Conservation (phyloP, 192 early-diverging fungal genomes). For the Coemansia sp. region DNA sequence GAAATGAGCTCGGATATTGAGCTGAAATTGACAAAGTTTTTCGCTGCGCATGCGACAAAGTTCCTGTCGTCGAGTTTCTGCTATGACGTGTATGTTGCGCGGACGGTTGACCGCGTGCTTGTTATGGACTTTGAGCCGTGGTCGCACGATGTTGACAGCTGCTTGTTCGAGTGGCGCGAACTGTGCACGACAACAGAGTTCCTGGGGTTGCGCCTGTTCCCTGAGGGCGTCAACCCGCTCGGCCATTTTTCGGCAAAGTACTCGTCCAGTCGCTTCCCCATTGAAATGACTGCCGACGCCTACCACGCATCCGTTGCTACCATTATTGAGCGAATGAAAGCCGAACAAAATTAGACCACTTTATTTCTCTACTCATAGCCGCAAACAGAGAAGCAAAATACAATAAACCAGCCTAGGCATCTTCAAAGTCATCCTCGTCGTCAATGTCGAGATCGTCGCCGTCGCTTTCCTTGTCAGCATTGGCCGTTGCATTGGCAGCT, state of each 20-base stretch:
- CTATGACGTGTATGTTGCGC: conserved; percentile 86
- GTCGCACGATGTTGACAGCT: conserved; percentile 71
- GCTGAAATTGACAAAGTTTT: conserved; percentile 65
- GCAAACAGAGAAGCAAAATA: too few species aligned
- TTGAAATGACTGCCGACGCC: conserved; percentile 35
- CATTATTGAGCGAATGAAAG: conserved; percentile 24
- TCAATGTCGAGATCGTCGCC: conserved; percentile 28
- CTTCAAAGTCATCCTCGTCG: conserved; percentile 56
- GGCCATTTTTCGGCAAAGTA: conserved; percentile 41
- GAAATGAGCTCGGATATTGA: conserved; percentile 61
- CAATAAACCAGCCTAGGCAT: conserved; percentile 25
- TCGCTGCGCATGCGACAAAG: conserved; percentile 59
- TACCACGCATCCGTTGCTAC: conserved; percentile 32
- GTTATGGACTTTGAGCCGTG: conserved; percentile 95
- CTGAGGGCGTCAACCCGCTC: conserved; percentile 35
- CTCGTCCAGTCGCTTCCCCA: conserved; percentile 48
- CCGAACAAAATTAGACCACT: not conserved
- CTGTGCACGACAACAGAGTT: conserved; percentile 8
- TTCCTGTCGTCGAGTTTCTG: conserved; percentile 74
- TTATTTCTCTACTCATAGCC: not conserved
- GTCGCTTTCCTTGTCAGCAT: conserved; percentile 8
- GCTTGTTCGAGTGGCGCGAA: conserved; percentile 84
- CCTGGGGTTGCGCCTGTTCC: conserved; percentile 46
- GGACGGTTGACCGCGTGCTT: conserved; percentile 61
- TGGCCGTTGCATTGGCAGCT: conserved; percentile 31